Conservation (phyloP, 106 monocot species). For the Dendrobium chrysotoxum region DNA sequence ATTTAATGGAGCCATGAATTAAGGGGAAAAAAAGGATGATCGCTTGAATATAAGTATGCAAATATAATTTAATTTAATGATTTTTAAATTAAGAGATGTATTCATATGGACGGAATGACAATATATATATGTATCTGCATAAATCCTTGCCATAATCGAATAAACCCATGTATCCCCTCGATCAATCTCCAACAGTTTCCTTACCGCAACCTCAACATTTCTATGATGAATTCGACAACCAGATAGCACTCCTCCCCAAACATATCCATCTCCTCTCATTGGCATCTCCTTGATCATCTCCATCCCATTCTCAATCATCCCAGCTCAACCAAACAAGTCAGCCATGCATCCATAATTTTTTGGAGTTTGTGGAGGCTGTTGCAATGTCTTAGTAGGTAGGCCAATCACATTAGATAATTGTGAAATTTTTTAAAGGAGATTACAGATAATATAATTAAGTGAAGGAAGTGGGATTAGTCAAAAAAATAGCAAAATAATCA, state of each 20-base stretch:
- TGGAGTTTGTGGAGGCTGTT: slow-evolving; percentile 12
- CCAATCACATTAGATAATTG: neutral
- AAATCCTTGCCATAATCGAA: slow-evolving; percentile 47
- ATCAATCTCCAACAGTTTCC: slow-evolving; percentile 23
- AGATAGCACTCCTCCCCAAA: slow-evolving; percentile 58
- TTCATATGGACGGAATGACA: no score
- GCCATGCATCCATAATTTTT: slow-evolving; percentile 77
- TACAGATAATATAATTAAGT: no score
- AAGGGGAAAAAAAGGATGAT: no score
- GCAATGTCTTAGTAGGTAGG: slow-evolving; percentile 5
- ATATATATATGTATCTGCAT: slow-evolving; percentile 19
- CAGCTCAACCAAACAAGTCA: slow-evolving; percentile 45
- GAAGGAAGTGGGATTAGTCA: no score
- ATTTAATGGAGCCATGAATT: no score
- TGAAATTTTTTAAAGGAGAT: no score
- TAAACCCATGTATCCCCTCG: slow-evolving; percentile 50
- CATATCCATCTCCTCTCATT: slow-evolving; percentile 43
- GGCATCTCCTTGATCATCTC: slow-evolving; percentile 55
- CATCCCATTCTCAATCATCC: slow-evolving; percentile 49
- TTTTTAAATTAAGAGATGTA: no score
- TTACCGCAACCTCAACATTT: slow-evolving; percentile 29
- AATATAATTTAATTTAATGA: no score
- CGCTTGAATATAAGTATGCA: no score
- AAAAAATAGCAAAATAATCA: no score
- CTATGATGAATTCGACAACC: slow-evolving; percentile 54